Evolutionary conservation across 2,329 filamentous ascomycete species (phyloP).

Genomic region (Chrysoporthe cubensis): DNA sequence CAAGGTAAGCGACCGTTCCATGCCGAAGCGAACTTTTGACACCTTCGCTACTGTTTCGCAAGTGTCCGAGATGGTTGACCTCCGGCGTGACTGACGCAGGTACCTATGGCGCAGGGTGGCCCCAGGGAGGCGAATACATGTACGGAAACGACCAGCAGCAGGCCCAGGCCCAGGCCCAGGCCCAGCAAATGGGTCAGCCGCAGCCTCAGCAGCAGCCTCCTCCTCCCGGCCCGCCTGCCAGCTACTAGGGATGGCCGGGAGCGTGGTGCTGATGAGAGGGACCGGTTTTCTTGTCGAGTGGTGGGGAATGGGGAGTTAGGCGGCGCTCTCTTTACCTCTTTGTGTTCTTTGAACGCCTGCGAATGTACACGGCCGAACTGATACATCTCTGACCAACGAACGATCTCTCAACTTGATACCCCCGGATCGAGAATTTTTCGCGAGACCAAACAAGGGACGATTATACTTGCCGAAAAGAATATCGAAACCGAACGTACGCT

Average conservation of each 20-base stretch:
- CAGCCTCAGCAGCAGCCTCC: constrained; percentile 21
- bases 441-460: constrained; percentile 12
- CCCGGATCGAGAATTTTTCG: constrained; percentile 9
- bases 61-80: not conserved
- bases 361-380: constrained; percentile 11
- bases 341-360: constrained; percentile 1
- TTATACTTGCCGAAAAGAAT: constrained; percentile 8
- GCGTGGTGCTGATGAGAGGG: not conserved
- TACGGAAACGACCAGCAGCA: constrained; percentile 39
- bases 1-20: constrained; percentile 37
- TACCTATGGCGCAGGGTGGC: constrained; percentile 40
- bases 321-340: not conserved
- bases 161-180: constrained; percentile 42
- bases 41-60: not conserved
- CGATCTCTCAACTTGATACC: constrained; percentile 18
- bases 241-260: constrained; percentile 13
- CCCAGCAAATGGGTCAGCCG: constrained; percentile 33
- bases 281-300: not conserved
- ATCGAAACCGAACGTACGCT: constrained; percentile 8
- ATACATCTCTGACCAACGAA: constrained; percentile 12
- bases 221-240: constrained; percentile 21
- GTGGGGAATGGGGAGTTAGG: not conserved
- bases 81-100: not conserved
- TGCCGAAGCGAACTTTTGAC: not conserved
- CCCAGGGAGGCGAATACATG: constrained; percentile 35